Evolutionary conservation across 129 eudicot genomes (phyloP).

Genomic region (Artemisia annua): DNA sequence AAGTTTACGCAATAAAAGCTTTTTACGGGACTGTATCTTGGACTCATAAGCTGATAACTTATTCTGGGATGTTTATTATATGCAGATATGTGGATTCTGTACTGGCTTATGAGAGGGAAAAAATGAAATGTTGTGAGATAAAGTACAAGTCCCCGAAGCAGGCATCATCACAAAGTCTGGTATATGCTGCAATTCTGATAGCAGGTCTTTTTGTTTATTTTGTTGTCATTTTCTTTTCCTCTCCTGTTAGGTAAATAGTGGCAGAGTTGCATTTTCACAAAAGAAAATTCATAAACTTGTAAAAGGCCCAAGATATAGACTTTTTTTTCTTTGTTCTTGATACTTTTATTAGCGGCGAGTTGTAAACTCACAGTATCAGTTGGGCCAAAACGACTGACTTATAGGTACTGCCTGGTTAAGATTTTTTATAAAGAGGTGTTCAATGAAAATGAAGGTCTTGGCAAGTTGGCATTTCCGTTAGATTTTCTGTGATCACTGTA

Average conservation of each 20-base stretch:
- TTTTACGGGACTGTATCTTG: background rate
- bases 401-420: background rate
- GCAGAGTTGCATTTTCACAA: background rate
- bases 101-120: conserved; percentile 69
- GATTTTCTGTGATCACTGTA: background rate
- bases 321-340: background rate
- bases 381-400: background rate
- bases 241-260: conserved; percentile 66
- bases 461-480: background rate
- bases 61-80: background rate
- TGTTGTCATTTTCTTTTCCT: conserved; percentile 84
- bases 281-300: background rate
- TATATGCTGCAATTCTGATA: conserved; percentile 86
- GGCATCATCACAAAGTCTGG: conserved; percentile 64
- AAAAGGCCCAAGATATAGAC: background rate
- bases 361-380: background rate
- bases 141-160: conserved; percentile 70
- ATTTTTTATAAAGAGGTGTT: background rate
- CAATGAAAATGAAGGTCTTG: background rate
- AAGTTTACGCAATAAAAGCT: conserved; percentile 29
- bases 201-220: conserved; percentile 95
- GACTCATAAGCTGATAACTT: conserved; percentile 1
- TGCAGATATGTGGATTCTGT: conserved; percentile 91
- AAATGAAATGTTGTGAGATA: conserved; percentile 85
- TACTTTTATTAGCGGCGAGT: background rate